Base-by-base conservation (phyloP, 2,329 filamentous ascomycete genomes). In the Paramyrothecium sp. region DNA sequence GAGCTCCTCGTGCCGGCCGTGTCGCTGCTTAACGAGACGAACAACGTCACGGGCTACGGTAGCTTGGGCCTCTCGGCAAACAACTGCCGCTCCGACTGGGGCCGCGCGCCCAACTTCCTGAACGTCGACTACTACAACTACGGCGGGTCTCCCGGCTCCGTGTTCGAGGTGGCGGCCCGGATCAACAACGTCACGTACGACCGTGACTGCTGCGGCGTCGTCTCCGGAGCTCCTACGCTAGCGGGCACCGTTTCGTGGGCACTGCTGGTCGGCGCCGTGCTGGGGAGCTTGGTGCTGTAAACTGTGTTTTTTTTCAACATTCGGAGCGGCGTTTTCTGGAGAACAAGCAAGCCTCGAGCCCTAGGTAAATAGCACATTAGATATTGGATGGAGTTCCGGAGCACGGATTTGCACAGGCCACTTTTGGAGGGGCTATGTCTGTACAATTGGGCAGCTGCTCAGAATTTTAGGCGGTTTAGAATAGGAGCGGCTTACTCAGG, bases 101-200 rank as follows among this genome's bases (percentile, higher is more conserved):
- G 80, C 20, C 82, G 84, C 10, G 80, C 90, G 1, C 92, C 91
- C 2, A 94, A 89, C 67, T 87, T 92, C 67, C 78, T 96, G 53
- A 87, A 95, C 55, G 90, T 95, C 23, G 91, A 96, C 70, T 95
- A 91, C 72, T 96, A 95, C 75, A 92, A 95, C 70, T 79, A 80
- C 59, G 90, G 89, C 30, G 78, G 75, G 38, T 82, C 71, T 33
- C 80, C 76, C 3, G 91, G 91, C 2, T 90, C 89, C 3, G 90
- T 95, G 11, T 96, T 96, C 66, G 81, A 88, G 67, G 88, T 89
- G 7, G 88, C 88, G 1, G 88, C 89, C 0, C 71, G 78, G 55
- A 81, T 85, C 58, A 94, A 93, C 71, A 87, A 88, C 58, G 89
- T 93, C 56, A 89, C 84, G 0, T 93, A 92, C 66, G 80, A 81